Percentiles rank a stretch among this genome's conserved stretches.
phyloP scores from a whole-genome alignment of 2,329 filamentous ascomycete genomes.

The Diplodia seriata region DNA sequence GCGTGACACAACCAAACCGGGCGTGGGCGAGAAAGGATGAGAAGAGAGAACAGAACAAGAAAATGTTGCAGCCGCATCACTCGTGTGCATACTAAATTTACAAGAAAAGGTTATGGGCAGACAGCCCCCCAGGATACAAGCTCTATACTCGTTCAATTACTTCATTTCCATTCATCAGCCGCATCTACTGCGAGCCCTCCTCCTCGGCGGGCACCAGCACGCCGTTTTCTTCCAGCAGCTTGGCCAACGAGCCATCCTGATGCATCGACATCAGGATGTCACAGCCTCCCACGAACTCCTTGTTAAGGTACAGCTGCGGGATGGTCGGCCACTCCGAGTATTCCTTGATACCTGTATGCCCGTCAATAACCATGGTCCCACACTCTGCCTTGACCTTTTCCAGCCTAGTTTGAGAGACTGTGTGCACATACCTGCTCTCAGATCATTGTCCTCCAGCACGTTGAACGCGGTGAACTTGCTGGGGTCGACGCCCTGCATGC shows the following conservation, averaged over 20 bases:
- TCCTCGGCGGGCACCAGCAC: constrained; percentile 73
- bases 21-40: not conserved
- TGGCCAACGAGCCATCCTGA: constrained; percentile 90
- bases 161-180: constrained; percentile 18
- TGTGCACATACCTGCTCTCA: constrained; percentile 70
- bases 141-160: constrained; percentile 8
- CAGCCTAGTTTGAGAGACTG: not conserved
- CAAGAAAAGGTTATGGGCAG: constrained; percentile 26
- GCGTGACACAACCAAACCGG: not conserved
- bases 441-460: constrained; percentile 87
- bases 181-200: constrained; percentile 34
- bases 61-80: not conserved
- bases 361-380: constrained; percentile 32
- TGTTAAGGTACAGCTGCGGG: constrained; percentile 92
- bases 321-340: constrained; percentile 99
- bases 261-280: constrained; percentile 98
- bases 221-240: constrained; percentile 88
- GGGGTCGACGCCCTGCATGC: constrained; percentile 92
- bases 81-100: constrained; percentile 14
- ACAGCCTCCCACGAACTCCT: constrained; percentile 97
- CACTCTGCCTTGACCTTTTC: not conserved
- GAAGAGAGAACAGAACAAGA: constrained; percentile 9
- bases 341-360: constrained; percentile 84
- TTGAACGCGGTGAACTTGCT: constrained; percentile 98
- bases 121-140: constrained; percentile 3